Percentiles rank a stretch among this genome's conserved stretches.
Evolutionary conservation across 495 filamentous ascomycete genomes (phyloP).

Genomic region (Apodospora peruviana): DNA sequence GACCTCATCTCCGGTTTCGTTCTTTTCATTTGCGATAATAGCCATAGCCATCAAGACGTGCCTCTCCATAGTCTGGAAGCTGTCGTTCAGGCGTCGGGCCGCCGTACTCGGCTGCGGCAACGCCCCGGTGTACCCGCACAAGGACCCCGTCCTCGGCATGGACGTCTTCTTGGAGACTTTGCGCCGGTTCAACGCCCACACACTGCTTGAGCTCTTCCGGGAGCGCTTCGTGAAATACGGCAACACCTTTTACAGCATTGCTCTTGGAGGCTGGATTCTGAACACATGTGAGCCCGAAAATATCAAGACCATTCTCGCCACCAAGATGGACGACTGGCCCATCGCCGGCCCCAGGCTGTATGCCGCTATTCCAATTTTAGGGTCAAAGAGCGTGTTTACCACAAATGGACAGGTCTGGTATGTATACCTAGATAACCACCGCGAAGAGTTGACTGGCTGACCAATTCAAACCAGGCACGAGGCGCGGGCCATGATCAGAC

Average conservation of each 20-base stretch:
- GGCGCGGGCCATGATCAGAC: slow-evolving; percentile 39
- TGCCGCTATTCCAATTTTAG: slow-evolving; percentile 28
- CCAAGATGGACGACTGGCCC: slow-evolving; percentile 58
- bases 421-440: neutral
- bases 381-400: slow-evolving; percentile 56
- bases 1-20: no score
- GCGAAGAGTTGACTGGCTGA: neutral
- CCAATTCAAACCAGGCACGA: slow-evolving; percentile 27
- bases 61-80: slow-evolving; percentile 4
- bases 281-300: slow-evolving; percentile 69
- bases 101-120: slow-evolving; percentile 13
- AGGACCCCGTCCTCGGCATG: slow-evolving; percentile 38
- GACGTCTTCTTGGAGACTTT: slow-evolving; percentile 29
- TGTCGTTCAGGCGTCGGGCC: slow-evolving; percentile 11
- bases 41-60: neutral
- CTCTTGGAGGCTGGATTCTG: slow-evolving; percentile 26
- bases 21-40: no score
- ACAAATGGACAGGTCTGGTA: slow-evolving; percentile 59
- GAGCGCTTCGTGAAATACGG: slow-evolving; percentile 17
- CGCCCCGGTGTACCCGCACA: slow-evolving; percentile 26
- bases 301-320: slow-evolving; percentile 63
- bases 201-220: slow-evolving; percentile 18
- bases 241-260: slow-evolving; percentile 25
- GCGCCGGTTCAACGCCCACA: slow-evolving; percentile 20
- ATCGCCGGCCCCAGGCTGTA: slow-evolving; percentile 27